Base-by-base conservation (phyloP, 2,329 filamentous ascomycete species). In the Westerdykella aurantiaca region DNA sequence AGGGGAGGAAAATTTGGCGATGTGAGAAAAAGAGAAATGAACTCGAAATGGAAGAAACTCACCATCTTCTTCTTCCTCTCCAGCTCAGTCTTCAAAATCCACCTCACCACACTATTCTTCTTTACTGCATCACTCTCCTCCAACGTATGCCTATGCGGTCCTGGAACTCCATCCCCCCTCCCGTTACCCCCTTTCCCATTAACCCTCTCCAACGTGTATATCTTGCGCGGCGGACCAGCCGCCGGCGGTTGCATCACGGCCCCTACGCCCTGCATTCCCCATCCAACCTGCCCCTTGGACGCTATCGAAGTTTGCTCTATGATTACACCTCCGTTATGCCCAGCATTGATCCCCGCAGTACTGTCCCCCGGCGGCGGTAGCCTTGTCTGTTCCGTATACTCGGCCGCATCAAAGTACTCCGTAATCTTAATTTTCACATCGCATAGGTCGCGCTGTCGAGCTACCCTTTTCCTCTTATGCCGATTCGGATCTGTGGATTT, bases 381-480 rank as follows among this genome's bases (percentile, higher is more conserved):
- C 13, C 61, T 59, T 25, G 59, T 54, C 39, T 67, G 62, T 41
- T 67, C 65, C 31, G 57, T 53, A 31, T 66, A 57, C 37, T 66
- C 61, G 16, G 62, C 69, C 31, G 76, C 78, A 9, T 83, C 78
- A 42, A 85, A 83, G 68, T 86, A 87, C 65, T 90, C 86, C 2
- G 85, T 88, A 47, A 90, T 87, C 65, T 89, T 90, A 64, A 90
- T 88, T 69, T 90, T 90, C 51, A 90, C 86, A 64, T 90, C 85
- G 63, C 86, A 91, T n/a, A 89, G 74, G 67, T 89, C 84, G 11
- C 84, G 76, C 64, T 86, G 81, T 34, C 86, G 75, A n/a, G 83
- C 83, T 31, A 77, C 81, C 21, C 86, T 81, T 67, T 88, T 89
- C 31, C 86, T 78, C 66, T 88, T 89, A 74, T 88, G 89, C 72